Conservation (phyloP, 2,329 filamentous ascomycete genomes). For the Fusarium subglutinans region DNA sequence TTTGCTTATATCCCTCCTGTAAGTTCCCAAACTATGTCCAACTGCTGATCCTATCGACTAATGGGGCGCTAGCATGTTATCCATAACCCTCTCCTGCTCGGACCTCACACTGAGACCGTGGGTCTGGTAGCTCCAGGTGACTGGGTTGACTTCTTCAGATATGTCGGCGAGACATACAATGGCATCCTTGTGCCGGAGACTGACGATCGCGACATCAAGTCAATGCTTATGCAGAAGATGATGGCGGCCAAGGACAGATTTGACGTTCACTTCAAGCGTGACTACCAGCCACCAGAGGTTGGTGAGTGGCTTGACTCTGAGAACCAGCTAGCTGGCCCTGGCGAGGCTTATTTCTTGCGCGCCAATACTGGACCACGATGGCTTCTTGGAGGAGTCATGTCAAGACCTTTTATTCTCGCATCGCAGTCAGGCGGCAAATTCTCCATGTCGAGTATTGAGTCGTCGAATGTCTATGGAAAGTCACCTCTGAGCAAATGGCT, state of each 20-base stretch:
- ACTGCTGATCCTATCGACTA: neutral
- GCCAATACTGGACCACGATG: constrained; percentile 60
- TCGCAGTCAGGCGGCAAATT: constrained; percentile 57
- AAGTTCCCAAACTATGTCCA: constrained; percentile 5
- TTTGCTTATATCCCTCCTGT: constrained; percentile 68
- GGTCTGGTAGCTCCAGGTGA: constrained; percentile 66
- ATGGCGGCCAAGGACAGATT: constrained; percentile 62
- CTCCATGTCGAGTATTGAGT: constrained; percentile 63
- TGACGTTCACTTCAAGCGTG: constrained; percentile 63
- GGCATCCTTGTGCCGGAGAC: constrained; percentile 60
- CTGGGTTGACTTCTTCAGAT: constrained; percentile 70
- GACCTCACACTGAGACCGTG: constrained; percentile 62
- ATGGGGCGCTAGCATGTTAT: constrained; percentile 52
- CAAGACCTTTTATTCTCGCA: constrained; percentile 59
- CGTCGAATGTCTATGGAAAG: constrained; percentile 48
- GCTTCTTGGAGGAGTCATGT: constrained; percentile 56
- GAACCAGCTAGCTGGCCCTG: constrained; percentile 48
- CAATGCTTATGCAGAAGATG: constrained; percentile 62
- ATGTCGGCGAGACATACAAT: constrained; percentile 61
- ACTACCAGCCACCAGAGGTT: constrained; percentile 57
- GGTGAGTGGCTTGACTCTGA: constrained; percentile 54
- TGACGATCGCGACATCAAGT: constrained; percentile 61
- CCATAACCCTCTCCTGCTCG: constrained; percentile 65
- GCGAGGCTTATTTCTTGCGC: constrained; percentile 60
- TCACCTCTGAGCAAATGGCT: constrained; percentile 32